Percentiles rank a stretch among this genome's conserved stretches.
Evolutionary conservation across 2,329 filamentous ascomycete species (phyloP).

Genomic region (Colletotrichum orchidophilum): DNA sequence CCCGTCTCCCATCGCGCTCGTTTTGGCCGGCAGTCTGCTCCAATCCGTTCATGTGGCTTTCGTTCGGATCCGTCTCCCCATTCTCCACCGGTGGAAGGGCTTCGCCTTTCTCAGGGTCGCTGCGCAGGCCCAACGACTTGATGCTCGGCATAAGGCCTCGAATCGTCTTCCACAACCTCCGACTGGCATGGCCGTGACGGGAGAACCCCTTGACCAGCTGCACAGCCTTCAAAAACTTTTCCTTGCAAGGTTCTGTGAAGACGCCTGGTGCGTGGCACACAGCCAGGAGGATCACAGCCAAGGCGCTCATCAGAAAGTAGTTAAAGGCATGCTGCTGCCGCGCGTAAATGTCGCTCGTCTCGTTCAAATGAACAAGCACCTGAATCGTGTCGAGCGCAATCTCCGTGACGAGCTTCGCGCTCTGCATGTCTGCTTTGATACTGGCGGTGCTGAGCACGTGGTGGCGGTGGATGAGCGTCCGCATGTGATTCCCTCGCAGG

Average conservation of each 20-base stretch:
- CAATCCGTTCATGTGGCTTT: not conserved
- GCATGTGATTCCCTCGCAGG: slow-evolving; percentile 55
- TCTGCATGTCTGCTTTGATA: slow-evolving; percentile 46
- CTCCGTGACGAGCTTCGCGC: slow-evolving; percentile 51
- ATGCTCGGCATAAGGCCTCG: slow-evolving; percentile 44
- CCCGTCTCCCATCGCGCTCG: slow-evolving; percentile 1
- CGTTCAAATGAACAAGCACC: slow-evolving; percentile 48
- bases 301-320: slow-evolving; percentile 50
- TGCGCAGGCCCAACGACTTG: slow-evolving; percentile 38
- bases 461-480: slow-evolving; percentile 55
- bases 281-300: slow-evolving; percentile 52
- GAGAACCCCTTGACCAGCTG: slow-evolving; percentile 46
- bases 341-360: slow-evolving; percentile 48
- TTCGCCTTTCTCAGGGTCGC: slow-evolving; percentile 28
- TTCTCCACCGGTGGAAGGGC: not conserved
- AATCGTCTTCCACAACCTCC: slow-evolving; percentile 48
- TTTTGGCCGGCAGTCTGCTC: not conserved
- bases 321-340: slow-evolving; percentile 51
- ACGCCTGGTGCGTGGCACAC: slow-evolving; percentile 54
- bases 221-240: slow-evolving; percentile 44
- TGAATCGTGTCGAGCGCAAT: slow-evolving; percentile 45
- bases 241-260: slow-evolving; percentile 49
- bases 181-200: slow-evolving; percentile 43
- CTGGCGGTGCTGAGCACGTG: slow-evolving; percentile 49
- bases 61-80: slow-evolving; percentile 28